A percentile compares a stretch with the other conserved stretches of the same genome.
Conservation (phyloP, 768 basidiomycete genomes). For the Hysterangium stoloniferum region DNA sequence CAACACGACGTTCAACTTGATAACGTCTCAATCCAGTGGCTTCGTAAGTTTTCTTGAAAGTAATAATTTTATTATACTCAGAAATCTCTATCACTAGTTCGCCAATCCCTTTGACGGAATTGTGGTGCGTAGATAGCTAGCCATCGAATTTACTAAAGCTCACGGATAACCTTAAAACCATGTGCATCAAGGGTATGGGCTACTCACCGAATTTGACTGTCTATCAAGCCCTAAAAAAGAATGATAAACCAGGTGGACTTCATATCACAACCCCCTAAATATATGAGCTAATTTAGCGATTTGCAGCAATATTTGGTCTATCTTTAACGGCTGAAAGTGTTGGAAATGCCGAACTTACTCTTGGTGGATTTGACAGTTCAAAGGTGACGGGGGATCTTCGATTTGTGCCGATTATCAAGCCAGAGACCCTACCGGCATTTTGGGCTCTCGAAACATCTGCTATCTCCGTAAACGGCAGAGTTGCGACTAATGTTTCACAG, state of each 20-base stretch:
- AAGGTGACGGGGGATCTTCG: conserved; percentile 37
- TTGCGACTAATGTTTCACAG: conserved; percentile 33
- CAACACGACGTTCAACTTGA: conserved; percentile 37
- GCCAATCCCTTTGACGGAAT: conserved; percentile 27
- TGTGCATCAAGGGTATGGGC: conserved; percentile 27
- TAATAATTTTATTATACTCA: not conserved
- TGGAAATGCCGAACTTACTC: conserved; percentile 44
- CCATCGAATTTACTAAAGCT: not conserved
- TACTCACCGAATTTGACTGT: conserved; percentile 43
- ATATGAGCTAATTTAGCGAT: not conserved
- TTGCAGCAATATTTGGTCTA: conserved; percentile 41
- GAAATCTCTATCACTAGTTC: conserved; percentile 12
- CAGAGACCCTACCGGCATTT: conserved; percentile 12
- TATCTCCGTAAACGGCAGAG: conserved; percentile 46
- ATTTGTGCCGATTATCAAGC: conserved; percentile 32
- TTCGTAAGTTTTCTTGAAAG: conserved; percentile 24
- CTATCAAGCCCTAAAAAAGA: conserved; percentile 37
- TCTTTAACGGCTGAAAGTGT: conserved; percentile 39
- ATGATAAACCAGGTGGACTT: conserved; percentile 42
- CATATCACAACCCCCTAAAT: not conserved
- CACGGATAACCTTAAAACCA: not conserved
- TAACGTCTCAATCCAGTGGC: conserved; percentile 44
- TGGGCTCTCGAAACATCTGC: conserved; percentile 41
- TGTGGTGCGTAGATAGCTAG: not conserved
- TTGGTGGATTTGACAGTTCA: conserved; percentile 45